These are phyloP conservation scores for Colletotrichum aenigma DNA, from an alignment of 2,329 filamentous ascomycete genomes.

Conservation along the genomic window DNA sequence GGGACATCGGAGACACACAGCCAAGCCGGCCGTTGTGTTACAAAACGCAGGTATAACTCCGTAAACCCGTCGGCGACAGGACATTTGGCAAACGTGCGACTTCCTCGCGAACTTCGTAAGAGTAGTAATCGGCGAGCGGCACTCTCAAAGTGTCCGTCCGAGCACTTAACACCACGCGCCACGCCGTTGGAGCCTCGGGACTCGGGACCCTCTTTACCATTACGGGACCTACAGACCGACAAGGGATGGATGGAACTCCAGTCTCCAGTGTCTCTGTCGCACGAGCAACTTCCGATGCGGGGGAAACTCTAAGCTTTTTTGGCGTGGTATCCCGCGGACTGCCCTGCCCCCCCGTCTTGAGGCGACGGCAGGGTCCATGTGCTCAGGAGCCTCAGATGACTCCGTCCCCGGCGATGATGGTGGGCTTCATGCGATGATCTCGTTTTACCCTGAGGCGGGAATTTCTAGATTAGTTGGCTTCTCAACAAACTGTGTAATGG, in stretches of 20 bases:
- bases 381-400: not conserved
- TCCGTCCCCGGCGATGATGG: not conserved
- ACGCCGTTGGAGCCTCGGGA: not conserved
- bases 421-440: not conserved
- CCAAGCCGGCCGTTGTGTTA: not conserved
- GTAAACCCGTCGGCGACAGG: not conserved
- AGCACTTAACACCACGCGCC: not conserved
- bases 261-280: not conserved
- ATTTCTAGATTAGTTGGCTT: not conserved
- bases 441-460: not conserved
- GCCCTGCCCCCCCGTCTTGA: not conserved
- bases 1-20: not conserved
- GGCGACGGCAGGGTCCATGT: not conserved
- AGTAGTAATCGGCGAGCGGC: not conserved
- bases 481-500: not conserved
- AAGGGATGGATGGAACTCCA: not conserved
- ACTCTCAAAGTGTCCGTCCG: not conserved
- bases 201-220: not conserved
- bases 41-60: not conserved
- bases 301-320: not conserved
- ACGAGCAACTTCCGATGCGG: not conserved
- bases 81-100: not conserved
- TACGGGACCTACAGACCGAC: not conserved
- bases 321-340: not conserved
- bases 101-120: not conserved